A percentile compares a stretch with the other conserved stretches of the same genome.
These are phyloP conservation scores for Fusarium ambrosium DNA, from an alignment of 2,329 filamentous ascomycete species.

Conservation along the genomic window DNA sequence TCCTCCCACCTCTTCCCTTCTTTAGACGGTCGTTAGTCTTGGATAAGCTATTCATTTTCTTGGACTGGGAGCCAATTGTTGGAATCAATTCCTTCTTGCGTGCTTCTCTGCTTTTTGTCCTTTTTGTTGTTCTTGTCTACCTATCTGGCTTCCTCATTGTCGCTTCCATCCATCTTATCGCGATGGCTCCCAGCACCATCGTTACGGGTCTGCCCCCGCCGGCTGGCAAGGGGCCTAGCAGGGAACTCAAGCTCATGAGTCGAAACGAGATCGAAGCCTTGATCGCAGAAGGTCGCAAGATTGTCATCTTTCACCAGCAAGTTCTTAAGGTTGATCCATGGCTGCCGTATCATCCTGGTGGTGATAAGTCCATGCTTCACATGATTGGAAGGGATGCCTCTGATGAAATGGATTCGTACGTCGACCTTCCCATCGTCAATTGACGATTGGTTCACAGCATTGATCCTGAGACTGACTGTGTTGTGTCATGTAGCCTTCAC, in stretches of 20 bases:
- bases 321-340: conserved; percentile 92
- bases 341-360: conserved; percentile 91
- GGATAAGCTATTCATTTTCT: conserved; percentile 3
- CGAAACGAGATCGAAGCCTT: conserved; percentile 71
- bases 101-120: neutral
- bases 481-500: conserved; percentile 73
- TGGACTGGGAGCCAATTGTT: conserved; percentile 6
- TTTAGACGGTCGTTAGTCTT: neutral
- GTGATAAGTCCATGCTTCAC: conserved; percentile 89
- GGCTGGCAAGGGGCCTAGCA: conserved; percentile 29
- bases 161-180: neutral
- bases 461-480: conserved; percentile 22
- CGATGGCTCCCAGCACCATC: conserved; percentile 26
- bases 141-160: neutral
- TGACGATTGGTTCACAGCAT: neutral
- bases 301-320: conserved; percentile 84
- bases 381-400: conserved; percentile 96
- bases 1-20: conserved; percentile 6
- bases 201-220: conserved; percentile 43
- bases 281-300: conserved; percentile 83
- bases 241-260: conserved; percentile 55
- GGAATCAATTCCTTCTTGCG: conserved; percentile 6
- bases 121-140: neutral
- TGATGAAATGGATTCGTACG: conserved; percentile 91
- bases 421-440: conserved; percentile 3